Evolutionary conservation across 495 filamentous ascomycete genomes (phyloP), one percentile per base, ranked within the genome.

Genomic region (Xylaria castorea): DNA sequence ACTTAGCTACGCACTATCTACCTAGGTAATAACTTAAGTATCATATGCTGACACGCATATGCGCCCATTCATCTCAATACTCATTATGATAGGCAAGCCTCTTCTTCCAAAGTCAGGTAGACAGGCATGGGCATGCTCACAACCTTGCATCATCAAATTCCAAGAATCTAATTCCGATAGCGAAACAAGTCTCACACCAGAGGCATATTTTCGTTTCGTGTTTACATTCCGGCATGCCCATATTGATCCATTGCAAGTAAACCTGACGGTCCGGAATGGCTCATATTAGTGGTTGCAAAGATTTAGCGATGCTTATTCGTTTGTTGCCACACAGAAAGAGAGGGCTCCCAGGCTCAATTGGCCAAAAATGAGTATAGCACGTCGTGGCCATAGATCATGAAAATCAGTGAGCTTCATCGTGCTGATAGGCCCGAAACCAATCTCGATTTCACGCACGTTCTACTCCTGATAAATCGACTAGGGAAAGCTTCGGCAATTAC

Each of bases 101-200:
- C 18, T 34, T n/a, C 57, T n/a, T 60, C 20, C 46, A 36, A 34
- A 60, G 57, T 11, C 30, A 7, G 32, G 6, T 60, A 9, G 32
- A 61, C 58, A 38, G n/a, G n/a, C 34, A 22, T 40, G 8, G 30
- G n/a, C 32, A 30, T 30, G 38, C 22, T 63, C 22, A 30, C 1
- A 63, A 63, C 12, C 22, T 63, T 44, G 34, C 9, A 20, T n/a
- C n/a, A n/a, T n/a, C 27, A 22, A 18, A 51, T 36, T 44, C 44
- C 32, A 22, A 53, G 34, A 55, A 68, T 27, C 32, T n/a, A 11
- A 50, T 25, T 51, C 20, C 20, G 30, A 51, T 66, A 32, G 34
- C 36, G 50, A 53, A 48, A 57, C 65, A 68, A 42, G 50, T 57
- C n/a, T 42, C 48, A 67, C 34, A 7, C 50, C 34, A 38, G 34